These are phyloP conservation scores for Boletus tomentosulus DNA, from an alignment of 768 basidiomycete genomes.

Conservation along the genomic window DNA sequence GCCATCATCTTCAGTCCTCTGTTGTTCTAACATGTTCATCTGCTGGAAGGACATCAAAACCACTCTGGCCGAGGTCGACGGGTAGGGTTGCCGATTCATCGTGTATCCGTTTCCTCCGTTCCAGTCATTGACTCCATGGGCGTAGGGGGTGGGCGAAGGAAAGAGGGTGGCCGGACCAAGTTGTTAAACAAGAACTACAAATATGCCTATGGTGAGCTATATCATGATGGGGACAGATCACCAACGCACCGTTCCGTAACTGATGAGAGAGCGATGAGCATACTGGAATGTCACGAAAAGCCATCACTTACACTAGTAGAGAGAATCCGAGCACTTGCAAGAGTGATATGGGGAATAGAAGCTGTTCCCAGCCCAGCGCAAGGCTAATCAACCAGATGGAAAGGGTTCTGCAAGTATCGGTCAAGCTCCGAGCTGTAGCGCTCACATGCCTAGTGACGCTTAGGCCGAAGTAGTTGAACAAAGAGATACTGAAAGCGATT, in stretches of 20 bases:
- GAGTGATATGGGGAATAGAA: conserved; percentile 77
- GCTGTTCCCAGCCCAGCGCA: conserved; percentile 83
- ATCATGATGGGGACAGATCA: conserved; percentile 4
- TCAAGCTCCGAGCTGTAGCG: conserved; percentile 86
- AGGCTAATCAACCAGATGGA: conserved; percentile 95
- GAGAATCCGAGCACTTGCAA: conserved; percentile 83
- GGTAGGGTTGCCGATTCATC: conserved; percentile 85
- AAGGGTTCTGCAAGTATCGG: conserved; percentile 93
- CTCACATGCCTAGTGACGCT: conserved; percentile 92
- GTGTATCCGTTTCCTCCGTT: conserved; percentile 54
- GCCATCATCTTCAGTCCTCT: conserved; percentile 9
- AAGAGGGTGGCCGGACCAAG: conserved; percentile 60
- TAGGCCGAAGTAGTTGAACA: conserved; percentile 88
- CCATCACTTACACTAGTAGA: conserved; percentile 74
- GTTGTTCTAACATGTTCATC: conserved; percentile 30
- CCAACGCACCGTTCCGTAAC: conserved; percentile 76
- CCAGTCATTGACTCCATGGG: conserved; percentile 34
- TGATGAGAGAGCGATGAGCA: conserved; percentile 27
- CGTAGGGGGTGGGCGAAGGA: conserved; percentile 45
- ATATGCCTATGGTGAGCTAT: conserved; percentile 2
- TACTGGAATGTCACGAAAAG: background rate
- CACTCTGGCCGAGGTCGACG: conserved; percentile 74
- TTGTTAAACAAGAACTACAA: conserved; percentile 86
- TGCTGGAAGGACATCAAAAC: conserved; percentile 76
- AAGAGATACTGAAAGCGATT: conserved; percentile 70